Evolutionary conservation across 768 basidiomycete genomes (phyloP).

Genomic region (Kwoniella bestiolae): DNA sequence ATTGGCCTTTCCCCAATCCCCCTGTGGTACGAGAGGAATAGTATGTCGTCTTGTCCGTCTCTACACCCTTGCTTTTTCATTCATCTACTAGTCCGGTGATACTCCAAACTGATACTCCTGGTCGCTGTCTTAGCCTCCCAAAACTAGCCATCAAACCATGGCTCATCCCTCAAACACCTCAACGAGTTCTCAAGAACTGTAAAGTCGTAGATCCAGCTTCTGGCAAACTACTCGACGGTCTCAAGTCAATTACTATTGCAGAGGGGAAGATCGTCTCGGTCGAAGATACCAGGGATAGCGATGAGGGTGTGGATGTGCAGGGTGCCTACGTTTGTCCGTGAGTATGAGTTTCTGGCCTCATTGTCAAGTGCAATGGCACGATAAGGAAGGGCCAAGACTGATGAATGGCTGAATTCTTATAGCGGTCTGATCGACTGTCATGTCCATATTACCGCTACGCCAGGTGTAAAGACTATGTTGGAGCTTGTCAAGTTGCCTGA

Average conservation of each 20-base stretch:
- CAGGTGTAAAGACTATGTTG: constrained; percentile 59
- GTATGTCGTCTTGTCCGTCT: neutral
- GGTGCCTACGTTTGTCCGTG: constrained; percentile 59
- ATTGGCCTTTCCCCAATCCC: constrained; percentile 12
- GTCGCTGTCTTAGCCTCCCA: constrained; percentile 9
- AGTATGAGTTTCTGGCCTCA: neutral
- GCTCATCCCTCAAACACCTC: constrained; percentile 44
- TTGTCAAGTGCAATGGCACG: too few relatives aligned
- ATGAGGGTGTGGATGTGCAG: constrained; percentile 53
- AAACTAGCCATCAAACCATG: constrained; percentile 63
- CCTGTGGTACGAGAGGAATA: constrained; percentile 7
- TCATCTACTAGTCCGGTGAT: neutral
- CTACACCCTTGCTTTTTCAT: too few relatives aligned
- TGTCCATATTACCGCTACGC: constrained; percentile 61
- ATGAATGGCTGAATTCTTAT: neutral
- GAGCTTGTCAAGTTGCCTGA: constrained; percentile 50
- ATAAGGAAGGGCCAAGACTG: too few relatives aligned
- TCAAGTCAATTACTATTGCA: constrained; percentile 50
- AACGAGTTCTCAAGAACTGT: constrained; percentile 56
- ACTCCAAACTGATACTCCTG: neutral
- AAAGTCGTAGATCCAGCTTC: constrained; percentile 56
- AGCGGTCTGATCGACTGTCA: constrained; percentile 61
- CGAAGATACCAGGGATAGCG: constrained; percentile 11
- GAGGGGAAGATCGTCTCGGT: constrained; percentile 51
- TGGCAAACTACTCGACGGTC: constrained; percentile 44